These are phyloP conservation scores for Heterobasidion parviporum DNA, from an alignment of 1,284 basidiomycete genomes.

Conservation along the genomic window DNA sequence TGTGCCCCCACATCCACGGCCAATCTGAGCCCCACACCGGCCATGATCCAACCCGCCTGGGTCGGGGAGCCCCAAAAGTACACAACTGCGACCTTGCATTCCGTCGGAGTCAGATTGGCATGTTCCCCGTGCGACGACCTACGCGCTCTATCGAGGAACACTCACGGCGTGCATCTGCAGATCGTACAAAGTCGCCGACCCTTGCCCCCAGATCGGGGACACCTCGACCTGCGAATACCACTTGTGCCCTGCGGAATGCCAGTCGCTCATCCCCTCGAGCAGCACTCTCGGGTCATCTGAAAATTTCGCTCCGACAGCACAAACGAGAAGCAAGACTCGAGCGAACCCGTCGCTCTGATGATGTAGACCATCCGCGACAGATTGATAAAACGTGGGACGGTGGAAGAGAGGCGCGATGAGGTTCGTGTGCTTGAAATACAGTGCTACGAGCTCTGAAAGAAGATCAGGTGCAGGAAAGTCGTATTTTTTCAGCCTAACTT, in stretches of 20 bases:
- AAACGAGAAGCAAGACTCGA: conserved; percentile 40
- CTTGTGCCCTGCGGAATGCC: conserved; percentile 65
- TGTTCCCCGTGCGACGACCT: background rate
- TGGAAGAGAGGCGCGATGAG: conserved; percentile 40
- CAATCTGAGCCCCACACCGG: conserved; percentile 62
- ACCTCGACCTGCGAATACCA: conserved; percentile 62
- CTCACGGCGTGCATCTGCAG: conserved; percentile 56
- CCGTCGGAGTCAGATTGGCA: background rate
- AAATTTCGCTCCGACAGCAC: conserved; percentile 41
- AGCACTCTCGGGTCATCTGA: conserved; percentile 49
- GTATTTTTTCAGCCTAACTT: conserved; percentile 12
- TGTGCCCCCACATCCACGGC: conserved; percentile 66
- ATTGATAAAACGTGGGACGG: conserved; percentile 34
- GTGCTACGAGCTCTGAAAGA: conserved; percentile 32
- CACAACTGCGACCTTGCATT: conserved; percentile 6
- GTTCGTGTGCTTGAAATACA: conserved; percentile 39
- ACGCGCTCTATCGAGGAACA: conserved; percentile 2
- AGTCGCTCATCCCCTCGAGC: conserved; percentile 25
- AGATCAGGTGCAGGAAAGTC: conserved; percentile 29
- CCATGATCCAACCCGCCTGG: conserved; percentile 65
- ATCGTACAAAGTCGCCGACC: conserved; percentile 63
- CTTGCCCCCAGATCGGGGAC: conserved; percentile 37
- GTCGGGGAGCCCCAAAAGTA: conserved; percentile 55
- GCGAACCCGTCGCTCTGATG: conserved; percentile 36
- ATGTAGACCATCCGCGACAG: conserved; percentile 31